Evolutionary conservation across 2,329 filamentous ascomycete genomes (phyloP).

Genomic region (Trichoderma brevicompactum): DNA sequence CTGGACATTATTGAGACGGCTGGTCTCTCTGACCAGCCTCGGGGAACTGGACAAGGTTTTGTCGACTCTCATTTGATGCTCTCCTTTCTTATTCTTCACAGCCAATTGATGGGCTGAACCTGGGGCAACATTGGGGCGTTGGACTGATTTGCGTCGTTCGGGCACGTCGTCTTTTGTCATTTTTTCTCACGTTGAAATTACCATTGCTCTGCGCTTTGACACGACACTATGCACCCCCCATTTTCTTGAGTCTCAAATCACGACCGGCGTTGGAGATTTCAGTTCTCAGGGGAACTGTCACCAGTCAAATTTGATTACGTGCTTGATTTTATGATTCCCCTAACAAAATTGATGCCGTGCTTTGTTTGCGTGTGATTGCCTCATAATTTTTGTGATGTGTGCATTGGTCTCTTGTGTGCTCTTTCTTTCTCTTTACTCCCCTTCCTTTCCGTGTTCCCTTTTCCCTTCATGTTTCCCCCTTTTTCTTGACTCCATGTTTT

Average conservation of each 20-base stretch:
- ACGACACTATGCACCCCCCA: slow-evolving; percentile 38
- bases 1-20: slow-evolving; percentile 26
- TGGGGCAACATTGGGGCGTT: slow-evolving; percentile 39
- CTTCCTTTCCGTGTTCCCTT: neutral
- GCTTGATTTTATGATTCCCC: slow-evolving; percentile 29
- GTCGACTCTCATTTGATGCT: slow-evolving; percentile 33
- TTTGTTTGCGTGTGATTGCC: slow-evolving; percentile 27
- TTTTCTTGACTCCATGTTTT: neutral
- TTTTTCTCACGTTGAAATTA: slow-evolving; percentile 36
- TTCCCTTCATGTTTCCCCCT: neutral
- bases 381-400: slow-evolving; percentile 21
- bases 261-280: slow-evolving; percentile 50
- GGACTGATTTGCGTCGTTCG: slow-evolving; percentile 36
- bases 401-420: neutral
- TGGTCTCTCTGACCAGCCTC: slow-evolving; percentile 16
- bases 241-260: slow-evolving; percentile 44
- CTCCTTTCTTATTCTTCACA: slow-evolving; percentile 35
- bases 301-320: slow-evolving; percentile 42
- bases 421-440: neutral
- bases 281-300: slow-evolving; percentile 44
- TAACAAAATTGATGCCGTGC: slow-evolving; percentile 26
- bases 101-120: slow-evolving; percentile 33
- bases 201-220: slow-evolving; percentile 41
- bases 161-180: slow-evolving; percentile 31
- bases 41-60: slow-evolving; percentile 31